A percentile compares a stretch with the other conserved stretches of the same genome.
Evolutionary conservation across 1,284 basidiomycete species (phyloP).

Genomic region (Singerocomus inundabilis): DNA sequence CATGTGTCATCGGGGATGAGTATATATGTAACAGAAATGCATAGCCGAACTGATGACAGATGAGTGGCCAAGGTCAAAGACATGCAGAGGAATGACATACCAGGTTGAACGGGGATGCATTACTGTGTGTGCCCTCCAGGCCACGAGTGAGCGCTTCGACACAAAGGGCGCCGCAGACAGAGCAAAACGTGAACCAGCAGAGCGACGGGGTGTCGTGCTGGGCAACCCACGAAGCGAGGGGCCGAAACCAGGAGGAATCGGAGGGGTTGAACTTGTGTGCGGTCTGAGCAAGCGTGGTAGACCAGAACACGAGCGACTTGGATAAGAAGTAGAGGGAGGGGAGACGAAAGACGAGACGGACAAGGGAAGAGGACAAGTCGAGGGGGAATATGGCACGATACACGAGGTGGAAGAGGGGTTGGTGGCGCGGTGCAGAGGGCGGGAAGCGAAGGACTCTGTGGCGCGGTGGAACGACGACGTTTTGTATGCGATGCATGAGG

Average conservation of each 20-base stretch:
- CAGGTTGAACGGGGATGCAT: constrained; percentile 63
- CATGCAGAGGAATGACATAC: constrained; percentile 39
- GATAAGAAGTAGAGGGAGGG: constrained; percentile 61
- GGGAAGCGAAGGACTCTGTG: constrained; percentile 32
- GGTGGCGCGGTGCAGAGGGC: constrained; percentile 16
- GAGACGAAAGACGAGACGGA: constrained; percentile 57
- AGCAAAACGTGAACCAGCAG: constrained; percentile 69
- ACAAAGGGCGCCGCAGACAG: constrained; percentile 62
- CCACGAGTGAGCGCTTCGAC: constrained; percentile 65
- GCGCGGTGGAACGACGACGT: constrained; percentile 70
- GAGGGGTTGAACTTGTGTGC: constrained; percentile 39
- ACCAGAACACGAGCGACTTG: constrained; percentile 56
- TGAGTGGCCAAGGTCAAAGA: neutral
- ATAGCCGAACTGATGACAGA: constrained; percentile 53
- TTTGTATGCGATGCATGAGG: constrained; percentile 69
- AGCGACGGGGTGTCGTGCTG: constrained; percentile 56
- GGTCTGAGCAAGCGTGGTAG: constrained; percentile 55
- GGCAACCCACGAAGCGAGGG: constrained; percentile 47
- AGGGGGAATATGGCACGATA: constrained; percentile 54
- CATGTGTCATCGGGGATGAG: constrained; percentile 59
- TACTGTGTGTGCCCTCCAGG: constrained; percentile 58
- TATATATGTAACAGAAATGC: constrained; percentile 72
- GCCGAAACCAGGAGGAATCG: constrained; percentile 31
- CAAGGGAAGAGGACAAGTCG: constrained; percentile 55
- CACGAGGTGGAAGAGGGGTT: constrained; percentile 32